Base-by-base conservation (phyloP, 1,284 basidiomycete genomes). In the Athelia sp. region DNA sequence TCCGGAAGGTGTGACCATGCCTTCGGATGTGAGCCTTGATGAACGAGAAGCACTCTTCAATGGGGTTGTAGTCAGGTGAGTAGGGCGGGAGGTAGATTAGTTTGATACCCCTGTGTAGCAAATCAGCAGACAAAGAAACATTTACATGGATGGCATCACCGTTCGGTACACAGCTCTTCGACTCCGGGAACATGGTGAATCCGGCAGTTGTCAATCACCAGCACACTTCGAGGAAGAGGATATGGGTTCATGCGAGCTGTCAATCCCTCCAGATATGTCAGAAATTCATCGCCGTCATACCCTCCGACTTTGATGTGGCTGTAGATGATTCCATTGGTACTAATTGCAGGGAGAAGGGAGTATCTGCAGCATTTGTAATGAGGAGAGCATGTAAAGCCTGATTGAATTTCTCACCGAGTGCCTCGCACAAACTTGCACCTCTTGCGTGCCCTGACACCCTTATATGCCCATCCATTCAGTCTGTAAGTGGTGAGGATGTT, bases 311-410 rank as follows among this genome's bases (percentile, higher is more conserved):
- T 46, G 22, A 59, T 48, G 22, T 61, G 52, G 14, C 51, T 49
- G 43, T 56, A 52, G 15, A 61, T 36, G 32, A 62, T 53, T 1
- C 57, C 57, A 51, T 62, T 53, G 10, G 64, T 51, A 2, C 57
- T 59, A 6, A 68, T 45, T 18, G 62, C 64, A 18, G 66, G 65
- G 2, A 68, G 55, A 4, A 68, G 46, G 9, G 65, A 67, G 49
- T 63, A 66, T 22, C 63, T 65, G 23, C 13, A 43, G n/a, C n/a
- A n/a, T 26, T 43, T 26, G 38, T 14, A 22, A n/a, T 15, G 11
- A 34, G 32, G 15, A 31, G 43, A 40, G 6, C 14, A 13, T 31
- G 23, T 13, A 17, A 45, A 49, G 24, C n/a, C 43, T 36, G 44
- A 40, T 6, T 53, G 23, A 24, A 56, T 24, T 14, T 49, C 54